phyloP scores from a whole-genome alignment of 371 early-diverging fungal genomes.

The Mucor velutinosus region DNA sequence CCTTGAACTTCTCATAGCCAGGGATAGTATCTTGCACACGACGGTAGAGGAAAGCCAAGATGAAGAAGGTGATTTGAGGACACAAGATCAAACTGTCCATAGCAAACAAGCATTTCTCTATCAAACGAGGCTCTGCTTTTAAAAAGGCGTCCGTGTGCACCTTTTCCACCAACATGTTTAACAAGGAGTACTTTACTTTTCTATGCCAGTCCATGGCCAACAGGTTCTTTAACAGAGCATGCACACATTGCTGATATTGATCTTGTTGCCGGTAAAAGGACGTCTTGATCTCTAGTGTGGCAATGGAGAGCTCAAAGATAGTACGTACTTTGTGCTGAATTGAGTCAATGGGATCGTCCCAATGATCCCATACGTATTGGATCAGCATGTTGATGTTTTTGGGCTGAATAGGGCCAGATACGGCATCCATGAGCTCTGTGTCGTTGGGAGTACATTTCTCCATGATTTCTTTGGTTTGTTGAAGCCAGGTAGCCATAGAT shows the following conservation, averaged over 20 bases:
- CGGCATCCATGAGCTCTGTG: conserved; percentile 7
- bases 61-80: conserved; percentile 59
- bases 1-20: conserved; percentile 29
- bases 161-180: conserved; percentile 66
- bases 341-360: conserved; percentile 84
- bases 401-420: conserved; percentile 31
- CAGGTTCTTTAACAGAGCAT: conserved; percentile 45
- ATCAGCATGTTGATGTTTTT: conserved; percentile 57
- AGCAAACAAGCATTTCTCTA: conserved; percentile 59
- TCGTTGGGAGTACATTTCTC: conserved; percentile 4
- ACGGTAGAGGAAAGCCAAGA: conserved; percentile 37
- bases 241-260: conserved; percentile 39
- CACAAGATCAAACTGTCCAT: conserved; percentile 70
- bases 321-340: conserved; percentile 71
- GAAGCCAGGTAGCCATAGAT: conserved; percentile 74
- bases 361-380: conserved; percentile 73
- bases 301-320: conserved; percentile 67
- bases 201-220: conserved; percentile 62
- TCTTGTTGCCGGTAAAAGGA: conserved; percentile 28
- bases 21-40: conserved; percentile 45
- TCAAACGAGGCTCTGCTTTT: conserved; percentile 54
- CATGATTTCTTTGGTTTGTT: conserved; percentile 49
- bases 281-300: conserved; percentile 51
- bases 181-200: conserved; percentile 72
- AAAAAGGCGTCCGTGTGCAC: conserved; percentile 59